Base-by-base conservation (phyloP, 2,329 filamentous ascomycete genomes). In the Fusarium algeriense region DNA sequence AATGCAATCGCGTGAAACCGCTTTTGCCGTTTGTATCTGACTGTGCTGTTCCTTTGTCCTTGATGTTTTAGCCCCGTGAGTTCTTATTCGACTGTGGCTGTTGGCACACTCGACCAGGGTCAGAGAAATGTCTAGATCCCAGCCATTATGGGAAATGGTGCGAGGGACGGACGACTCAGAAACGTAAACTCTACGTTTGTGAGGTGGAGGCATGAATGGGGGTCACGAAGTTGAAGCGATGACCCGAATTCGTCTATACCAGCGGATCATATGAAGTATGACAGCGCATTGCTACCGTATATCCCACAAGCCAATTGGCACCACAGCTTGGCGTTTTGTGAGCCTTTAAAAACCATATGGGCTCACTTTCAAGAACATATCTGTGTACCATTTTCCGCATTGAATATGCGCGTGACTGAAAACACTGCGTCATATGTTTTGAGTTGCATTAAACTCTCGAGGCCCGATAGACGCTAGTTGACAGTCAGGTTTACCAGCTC, bases 131-230 rank as follows among this genome's bases (percentile, higher is more conserved):
- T 62, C 67, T 64, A 53, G 56, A 60, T 57, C 57, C 52, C 59
- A 52, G 60, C 60, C 50, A 63, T 69, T 61, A 73, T 67, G 57
- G 49, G 28, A 69, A 73, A 74, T 75, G 69, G 64, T 71, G 69
- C 56, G 69, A 75, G 66, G 55, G 23, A 58, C 52, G 52, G 65
- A 62, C 46, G 54, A 62, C 50, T 64, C 50, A 34, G 38, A 44
- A n/a, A 30, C 35, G 43, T n/a, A 64, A 10, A 28, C 45, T 30
- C 30, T 30, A 30, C 30, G 30, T 30, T 11, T 30, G 56, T 46
- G 35, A 52, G 52, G 70, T 74, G 73, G 73, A 75, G 73, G 70
- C 56, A n/a, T 35, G 60, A 45, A 70, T 72, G 73, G 73, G 72
- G 73, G 58, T 69, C 73, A 69, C 44, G 40, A 41, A 43, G 73